phyloP scores from a whole-genome alignment of 1,284 basidiomycete genomes.

The Anthracocystis panici-leucophaei region DNA sequence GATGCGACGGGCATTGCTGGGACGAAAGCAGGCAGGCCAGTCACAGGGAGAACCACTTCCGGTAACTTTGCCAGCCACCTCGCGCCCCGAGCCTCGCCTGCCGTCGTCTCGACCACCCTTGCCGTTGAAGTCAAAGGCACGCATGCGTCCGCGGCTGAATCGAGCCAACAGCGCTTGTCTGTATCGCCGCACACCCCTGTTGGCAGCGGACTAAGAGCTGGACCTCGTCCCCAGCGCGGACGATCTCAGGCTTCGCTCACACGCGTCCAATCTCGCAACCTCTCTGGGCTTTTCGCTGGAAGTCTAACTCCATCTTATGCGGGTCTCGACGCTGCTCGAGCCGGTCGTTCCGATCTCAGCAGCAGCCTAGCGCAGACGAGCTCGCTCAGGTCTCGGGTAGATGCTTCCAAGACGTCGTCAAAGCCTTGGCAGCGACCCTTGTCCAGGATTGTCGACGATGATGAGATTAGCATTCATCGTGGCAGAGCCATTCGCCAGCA shows the following conservation, averaged over 20 bases:
- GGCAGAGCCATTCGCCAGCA: constrained; percentile 44
- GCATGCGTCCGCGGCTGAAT: constrained; percentile 47
- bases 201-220: constrained; percentile 27
- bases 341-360: constrained; percentile 2
- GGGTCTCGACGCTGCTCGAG: constrained; percentile 10
- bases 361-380: constrained; percentile 15
- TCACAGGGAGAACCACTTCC: constrained; percentile 31
- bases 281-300: constrained; percentile 57
- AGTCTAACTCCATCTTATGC: constrained; percentile 22
- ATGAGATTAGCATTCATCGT: constrained; percentile 60
- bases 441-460: constrained; percentile 61
- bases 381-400: constrained; percentile 10
- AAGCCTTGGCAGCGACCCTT: constrained; percentile 36
- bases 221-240: constrained; percentile 44
- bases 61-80: constrained; percentile 30
- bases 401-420: constrained; percentile 6
- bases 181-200: constrained; percentile 20
- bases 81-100: constrained; percentile 52
- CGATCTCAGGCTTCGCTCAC: constrained; percentile 45
- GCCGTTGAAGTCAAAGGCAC: constrained; percentile 62
- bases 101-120: constrained; percentile 49
- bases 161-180: constrained; percentile 17
- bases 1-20: constrained; percentile 13
- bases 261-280: constrained; percentile 52
- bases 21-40: constrained; percentile 17